phyloP scores from a whole-genome alignment of 345 rosid species.

The Brassica carinata region DNA sequence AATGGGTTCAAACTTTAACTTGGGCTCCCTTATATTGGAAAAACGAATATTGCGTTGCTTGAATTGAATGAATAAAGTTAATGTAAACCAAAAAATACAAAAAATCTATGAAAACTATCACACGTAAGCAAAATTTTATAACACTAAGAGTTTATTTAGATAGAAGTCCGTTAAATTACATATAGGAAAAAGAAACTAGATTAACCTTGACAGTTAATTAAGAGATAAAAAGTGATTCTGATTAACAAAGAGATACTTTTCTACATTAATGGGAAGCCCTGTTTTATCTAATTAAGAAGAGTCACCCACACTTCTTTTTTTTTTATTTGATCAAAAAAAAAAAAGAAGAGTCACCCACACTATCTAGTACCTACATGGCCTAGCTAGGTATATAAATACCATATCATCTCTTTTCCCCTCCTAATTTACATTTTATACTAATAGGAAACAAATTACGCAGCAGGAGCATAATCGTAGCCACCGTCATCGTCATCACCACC shows the following conservation, averaged over 20 bases:
- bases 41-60: neutral
- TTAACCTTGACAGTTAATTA: neutral
- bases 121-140: neutral
- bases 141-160: neutral
- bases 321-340: too few relatives aligned
- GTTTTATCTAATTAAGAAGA: conserved; percentile 12
- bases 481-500: conserved; percentile 40
- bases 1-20: neutral
- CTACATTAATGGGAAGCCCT: neutral
- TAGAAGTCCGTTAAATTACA: neutral
- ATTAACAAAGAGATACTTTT: neutral
- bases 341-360: conserved; percentile 21
- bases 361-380: conserved; percentile 13
- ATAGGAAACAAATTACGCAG: conserved; percentile 25
- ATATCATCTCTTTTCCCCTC: neutral
- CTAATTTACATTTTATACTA: conserved; percentile 1
- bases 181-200: neutral
- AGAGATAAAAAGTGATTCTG: neutral
- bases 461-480: conserved; percentile 39
- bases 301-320: conserved; percentile 13
- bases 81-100: neutral
- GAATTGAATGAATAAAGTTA: neutral
- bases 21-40: neutral
- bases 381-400: conserved; percentile 9
- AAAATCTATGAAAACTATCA: neutral